phyloP scores from a whole-genome alignment of 441 rosid genomes.

The Cnidoscolus chayamansa region DNA sequence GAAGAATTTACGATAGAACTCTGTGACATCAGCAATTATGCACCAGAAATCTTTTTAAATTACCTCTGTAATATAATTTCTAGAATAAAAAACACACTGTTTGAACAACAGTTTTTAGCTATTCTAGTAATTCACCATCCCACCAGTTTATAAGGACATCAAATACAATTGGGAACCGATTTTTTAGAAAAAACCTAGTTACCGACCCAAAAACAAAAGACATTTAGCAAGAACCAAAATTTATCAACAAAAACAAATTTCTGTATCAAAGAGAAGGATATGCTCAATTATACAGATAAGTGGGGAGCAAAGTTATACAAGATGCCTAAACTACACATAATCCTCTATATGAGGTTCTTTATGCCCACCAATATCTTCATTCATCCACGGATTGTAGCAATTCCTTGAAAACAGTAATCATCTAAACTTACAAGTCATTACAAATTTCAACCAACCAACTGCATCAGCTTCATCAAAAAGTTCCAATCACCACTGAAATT shows the following conservation, averaged over 20 bases:
- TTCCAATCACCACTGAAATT: too few species aligned
- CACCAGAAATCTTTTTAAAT: too few species aligned
- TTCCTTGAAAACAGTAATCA: neutral
- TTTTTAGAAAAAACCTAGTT: neutral
- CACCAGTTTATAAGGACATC: neutral
- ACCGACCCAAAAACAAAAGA: neutral
- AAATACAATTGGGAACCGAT: neutral
- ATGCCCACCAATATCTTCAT: too few species aligned
- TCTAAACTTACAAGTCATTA: neutral
- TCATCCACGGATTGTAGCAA: neutral
- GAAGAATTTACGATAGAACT: too few species aligned
- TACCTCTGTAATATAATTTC: too few species aligned
- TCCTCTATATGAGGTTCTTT: neutral
- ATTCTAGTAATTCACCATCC: neutral
- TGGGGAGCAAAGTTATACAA: neutral
- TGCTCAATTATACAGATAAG: neutral
- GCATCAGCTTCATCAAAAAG: neutral
- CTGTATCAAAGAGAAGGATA: neutral
- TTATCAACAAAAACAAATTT: neutral
- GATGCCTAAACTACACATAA: neutral
- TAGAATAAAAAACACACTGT: too few species aligned
- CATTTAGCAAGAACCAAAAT: neutral
- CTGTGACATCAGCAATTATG: neutral
- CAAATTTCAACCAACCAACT: neutral
- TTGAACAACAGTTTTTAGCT: too few species aligned